Percentiles rank a stretch among this genome's conserved stretches.
phyloP scores from a whole-genome alignment of 2,329 filamentous ascomycete genomes.

The Didymella sp. region DNA sequence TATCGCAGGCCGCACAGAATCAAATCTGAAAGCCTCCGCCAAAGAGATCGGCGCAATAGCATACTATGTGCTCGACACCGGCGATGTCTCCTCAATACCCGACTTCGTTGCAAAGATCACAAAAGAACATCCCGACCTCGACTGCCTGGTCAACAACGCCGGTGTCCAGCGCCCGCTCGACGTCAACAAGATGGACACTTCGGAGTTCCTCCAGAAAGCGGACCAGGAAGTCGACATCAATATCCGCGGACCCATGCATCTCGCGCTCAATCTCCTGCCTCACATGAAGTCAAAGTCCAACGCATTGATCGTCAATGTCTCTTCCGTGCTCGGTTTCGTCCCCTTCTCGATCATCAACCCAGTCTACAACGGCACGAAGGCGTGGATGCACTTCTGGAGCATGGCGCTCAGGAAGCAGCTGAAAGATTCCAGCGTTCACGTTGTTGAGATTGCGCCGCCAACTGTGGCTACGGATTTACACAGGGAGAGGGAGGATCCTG shows the following conservation, averaged over 20 bases:
- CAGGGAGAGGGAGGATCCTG: slow-evolving; percentile 61
- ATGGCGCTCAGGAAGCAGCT: slow-evolving; percentile 64
- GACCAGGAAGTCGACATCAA: slow-evolving; percentile 67
- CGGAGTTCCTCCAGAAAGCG: slow-evolving; percentile 57
- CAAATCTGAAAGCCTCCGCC: slow-evolving; percentile 57
- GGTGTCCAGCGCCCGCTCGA: slow-evolving; percentile 64
- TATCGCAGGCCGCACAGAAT: slow-evolving; percentile 62
- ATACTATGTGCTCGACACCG: slow-evolving; percentile 63
- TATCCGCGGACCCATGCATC: slow-evolving; percentile 64
- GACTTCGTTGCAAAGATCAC: slow-evolving; percentile 56
- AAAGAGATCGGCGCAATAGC: slow-evolving; percentile 55
- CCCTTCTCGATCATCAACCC: slow-evolving; percentile 63
- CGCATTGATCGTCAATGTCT: slow-evolving; percentile 62
- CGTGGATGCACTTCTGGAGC: slow-evolving; percentile 64
- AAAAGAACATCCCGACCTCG: slow-evolving; percentile 60
- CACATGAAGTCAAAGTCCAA: slow-evolving; percentile 56
- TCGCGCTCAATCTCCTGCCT: slow-evolving; percentile 57
- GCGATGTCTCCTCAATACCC: slow-evolving; percentile 54
- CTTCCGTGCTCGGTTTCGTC: slow-evolving; percentile 61
- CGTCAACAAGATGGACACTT: slow-evolving; percentile 47
- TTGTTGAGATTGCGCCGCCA: slow-evolving; percentile 65
- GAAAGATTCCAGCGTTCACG: slow-evolving; percentile 52
- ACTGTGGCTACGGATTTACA: slow-evolving; percentile 63
- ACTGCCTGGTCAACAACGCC: slow-evolving; percentile 67
- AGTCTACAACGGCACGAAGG: slow-evolving; percentile 67